phyloP scores from a whole-genome alignment of 495 filamentous ascomycete species.

The Mycothermus thermophilus region DNA sequence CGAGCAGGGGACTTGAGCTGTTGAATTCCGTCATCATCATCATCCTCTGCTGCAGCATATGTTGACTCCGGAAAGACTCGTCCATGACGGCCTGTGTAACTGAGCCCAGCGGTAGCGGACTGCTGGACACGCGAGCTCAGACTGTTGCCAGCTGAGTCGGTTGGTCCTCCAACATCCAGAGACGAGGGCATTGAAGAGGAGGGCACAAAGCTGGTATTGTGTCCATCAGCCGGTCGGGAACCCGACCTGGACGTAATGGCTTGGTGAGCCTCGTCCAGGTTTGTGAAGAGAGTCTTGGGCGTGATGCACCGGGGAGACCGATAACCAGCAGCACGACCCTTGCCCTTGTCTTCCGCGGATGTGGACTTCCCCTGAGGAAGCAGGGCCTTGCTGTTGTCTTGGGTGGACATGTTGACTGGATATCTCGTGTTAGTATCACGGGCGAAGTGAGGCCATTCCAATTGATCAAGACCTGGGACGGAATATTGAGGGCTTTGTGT shows the following conservation, averaged over 20 bases:
- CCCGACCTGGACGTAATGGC: slow-evolving; percentile 14
- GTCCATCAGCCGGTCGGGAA: slow-evolving; percentile 5
- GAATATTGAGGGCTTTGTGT: not conserved
- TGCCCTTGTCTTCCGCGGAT: slow-evolving; percentile 1
- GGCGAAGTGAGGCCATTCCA: no score
- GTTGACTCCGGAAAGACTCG: no score
- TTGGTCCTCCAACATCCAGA: slow-evolving; percentile 1
- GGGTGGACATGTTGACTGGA: slow-evolving; percentile 4
- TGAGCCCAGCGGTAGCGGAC: no score
- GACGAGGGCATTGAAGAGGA: slow-evolving; percentile 6
- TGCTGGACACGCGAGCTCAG: no score
- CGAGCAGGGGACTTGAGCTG: no score
- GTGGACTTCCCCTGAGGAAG: not conserved
- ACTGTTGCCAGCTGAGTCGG: not conserved
- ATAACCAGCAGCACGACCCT: not conserved
- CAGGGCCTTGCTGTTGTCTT: not conserved
- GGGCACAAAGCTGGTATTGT: no score
- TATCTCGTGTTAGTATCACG: no score
- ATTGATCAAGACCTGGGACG: not conserved
- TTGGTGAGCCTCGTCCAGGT: slow-evolving; percentile 14
- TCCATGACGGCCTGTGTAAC: no score
- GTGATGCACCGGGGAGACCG: slow-evolving; percentile 4
- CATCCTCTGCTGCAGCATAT: no score
- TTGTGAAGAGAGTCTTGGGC: slow-evolving; percentile 12
- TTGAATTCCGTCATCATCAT: no score